Evolutionary conservation across 257 asterid species (phyloP).

Genomic region (Solanum piurae): DNA sequence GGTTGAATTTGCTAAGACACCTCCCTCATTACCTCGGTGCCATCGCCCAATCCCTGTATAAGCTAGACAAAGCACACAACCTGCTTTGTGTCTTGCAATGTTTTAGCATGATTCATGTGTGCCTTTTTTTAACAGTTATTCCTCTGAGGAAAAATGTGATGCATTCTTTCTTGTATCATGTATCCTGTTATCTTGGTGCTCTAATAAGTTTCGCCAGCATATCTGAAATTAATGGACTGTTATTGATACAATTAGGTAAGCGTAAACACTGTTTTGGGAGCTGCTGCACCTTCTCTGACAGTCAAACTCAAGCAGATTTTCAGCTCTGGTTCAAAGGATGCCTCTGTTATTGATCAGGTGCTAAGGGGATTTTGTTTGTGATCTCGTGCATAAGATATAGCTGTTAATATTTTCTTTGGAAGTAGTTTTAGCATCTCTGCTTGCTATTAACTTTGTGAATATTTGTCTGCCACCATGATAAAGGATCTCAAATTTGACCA

Average conservation of each 20-base stretch:
- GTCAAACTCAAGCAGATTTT: slow-evolving; percentile 84
- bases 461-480: slow-evolving; percentile 13
- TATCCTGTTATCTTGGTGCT: background rate
- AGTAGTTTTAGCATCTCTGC: background rate
- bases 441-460: background rate
- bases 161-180: background rate
- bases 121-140: background rate
- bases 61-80: background rate
- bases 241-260: slow-evolving; percentile 41
- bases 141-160: background rate
- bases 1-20: background rate
- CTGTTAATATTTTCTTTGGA: background rate
- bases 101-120: background rate
- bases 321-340: slow-evolving; percentile 71
- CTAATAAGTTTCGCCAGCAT: background rate
- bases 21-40: background rate
- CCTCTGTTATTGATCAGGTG: slow-evolving; percentile 78
- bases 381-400: slow-evolving; percentile 6
- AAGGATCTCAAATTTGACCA: slow-evolving; percentile 76
- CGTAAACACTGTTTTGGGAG: slow-evolving; percentile 75
- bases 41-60: background rate
- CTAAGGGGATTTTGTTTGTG: slow-evolving; percentile 4
- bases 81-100: background rate
- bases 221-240: background rate
- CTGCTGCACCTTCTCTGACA: slow-evolving; percentile 62